phyloP scores from a whole-genome alignment of 768 basidiomycete species.

The Cyathus striatus region DNA sequence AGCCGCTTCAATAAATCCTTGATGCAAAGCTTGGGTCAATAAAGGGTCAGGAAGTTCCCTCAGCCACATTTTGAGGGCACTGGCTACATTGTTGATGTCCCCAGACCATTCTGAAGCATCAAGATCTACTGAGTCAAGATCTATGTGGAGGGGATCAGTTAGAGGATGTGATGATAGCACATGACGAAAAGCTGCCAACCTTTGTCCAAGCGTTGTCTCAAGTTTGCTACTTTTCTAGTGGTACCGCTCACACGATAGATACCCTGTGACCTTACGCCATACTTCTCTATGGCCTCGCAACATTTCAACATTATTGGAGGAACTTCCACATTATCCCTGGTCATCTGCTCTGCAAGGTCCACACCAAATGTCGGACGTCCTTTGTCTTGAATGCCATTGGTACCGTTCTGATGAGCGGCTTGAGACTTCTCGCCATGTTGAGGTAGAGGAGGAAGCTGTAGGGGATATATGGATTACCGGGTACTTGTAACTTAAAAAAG shows the following conservation, averaged over 20 bases:
- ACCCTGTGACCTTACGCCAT: conserved; percentile 80
- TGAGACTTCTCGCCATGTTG: conserved; percentile 22
- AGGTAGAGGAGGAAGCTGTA: conserved; percentile 64
- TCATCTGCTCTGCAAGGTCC: conserved; percentile 89
- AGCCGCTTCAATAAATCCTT: conserved; percentile 93
- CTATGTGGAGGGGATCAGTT: conserved; percentile 25
- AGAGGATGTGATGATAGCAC: background rate
- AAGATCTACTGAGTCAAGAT: conserved; percentile 84
- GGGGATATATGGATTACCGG: too few relatives aligned
- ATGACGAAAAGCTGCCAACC: conserved; percentile 39
- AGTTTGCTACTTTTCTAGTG: conserved; percentile 75
- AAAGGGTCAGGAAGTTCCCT: conserved; percentile 94
- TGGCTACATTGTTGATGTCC: conserved; percentile 96
- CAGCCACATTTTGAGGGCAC: conserved; percentile 93
- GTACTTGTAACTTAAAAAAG: conserved; percentile 1
- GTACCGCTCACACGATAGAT: conserved; percentile 94
- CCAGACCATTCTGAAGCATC: conserved; percentile 85
- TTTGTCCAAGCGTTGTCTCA: conserved; percentile 83
- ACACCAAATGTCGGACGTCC: conserved; percentile 88
- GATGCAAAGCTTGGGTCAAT: conserved; percentile 77
- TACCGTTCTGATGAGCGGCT: conserved; percentile 15
- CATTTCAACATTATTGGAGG: conserved; percentile 87
- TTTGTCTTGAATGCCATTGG: conserved; percentile 45
- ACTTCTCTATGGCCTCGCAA: conserved; percentile 85
- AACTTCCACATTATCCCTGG: conserved; percentile 85